Evolutionary conservation across 202 grass and related monocot genomes (phyloP).

Genomic region (Setaria viridis): DNA sequence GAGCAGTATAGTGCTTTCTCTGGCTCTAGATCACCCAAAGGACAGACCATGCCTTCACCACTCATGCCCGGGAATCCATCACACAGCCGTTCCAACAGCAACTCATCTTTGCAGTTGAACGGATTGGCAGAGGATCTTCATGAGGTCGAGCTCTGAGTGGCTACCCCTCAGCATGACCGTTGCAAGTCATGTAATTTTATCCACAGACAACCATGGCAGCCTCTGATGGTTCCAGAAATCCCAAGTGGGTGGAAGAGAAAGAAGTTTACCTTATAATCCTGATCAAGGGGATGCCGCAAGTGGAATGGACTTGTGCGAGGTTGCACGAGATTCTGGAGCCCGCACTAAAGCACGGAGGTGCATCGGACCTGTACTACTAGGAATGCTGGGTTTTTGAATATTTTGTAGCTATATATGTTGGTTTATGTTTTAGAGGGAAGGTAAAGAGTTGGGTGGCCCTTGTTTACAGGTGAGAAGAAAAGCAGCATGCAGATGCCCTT

Average conservation of each 20-base stretch:
- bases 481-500: conserved; percentile 55
- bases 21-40: conserved; percentile 34
- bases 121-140: conserved; percentile 73
- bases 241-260: background rate
- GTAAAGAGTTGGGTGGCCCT: conserved; percentile 34
- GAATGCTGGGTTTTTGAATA: conserved; percentile 40
- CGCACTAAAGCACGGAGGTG: background rate
- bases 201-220: conserved; percentile 13
- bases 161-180: background rate
- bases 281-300: background rate
- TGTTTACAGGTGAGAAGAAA: conserved; percentile 44
- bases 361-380: conserved; percentile 32
- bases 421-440: conserved; percentile 46
- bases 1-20: conserved; percentile 51
- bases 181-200: background rate
- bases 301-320: background rate
- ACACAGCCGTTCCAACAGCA: conserved; percentile 56
- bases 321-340: conserved; percentile 6
- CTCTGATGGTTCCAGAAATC: conserved; percentile 9
- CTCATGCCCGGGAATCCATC: conserved; percentile 49
- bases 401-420: conserved; percentile 54
- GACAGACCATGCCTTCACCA: conserved; percentile 37
- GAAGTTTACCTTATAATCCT: background rate
- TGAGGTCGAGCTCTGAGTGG: conserved; percentile 69
- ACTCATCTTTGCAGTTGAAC: conserved; percentile 56